Percentiles rank a stretch among this genome's conserved stretches.
Conservation (phyloP, 176 grass and related monocot genomes). For the Poa annua region DNA sequence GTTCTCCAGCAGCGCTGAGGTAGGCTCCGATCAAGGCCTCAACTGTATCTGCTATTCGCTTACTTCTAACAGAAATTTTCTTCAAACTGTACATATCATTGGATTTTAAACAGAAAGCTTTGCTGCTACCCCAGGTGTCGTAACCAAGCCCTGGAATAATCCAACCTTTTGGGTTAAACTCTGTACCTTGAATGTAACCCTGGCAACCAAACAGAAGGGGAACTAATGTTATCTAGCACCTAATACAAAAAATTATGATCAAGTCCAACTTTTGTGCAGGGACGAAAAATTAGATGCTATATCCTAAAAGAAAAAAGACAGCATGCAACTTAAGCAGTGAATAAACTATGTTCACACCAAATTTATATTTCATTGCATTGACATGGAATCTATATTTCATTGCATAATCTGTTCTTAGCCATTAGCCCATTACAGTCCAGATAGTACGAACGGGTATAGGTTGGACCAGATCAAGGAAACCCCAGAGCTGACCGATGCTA, state of each 20-base stretch:
- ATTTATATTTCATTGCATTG: constrained; percentile 17
- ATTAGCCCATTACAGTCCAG: background rate
- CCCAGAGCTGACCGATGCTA: background rate
- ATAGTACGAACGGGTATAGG: constrained; percentile 15
- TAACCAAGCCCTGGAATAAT: constrained; percentile 61
- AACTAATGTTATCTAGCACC: constrained; percentile 32
- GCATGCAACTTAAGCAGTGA: background rate
- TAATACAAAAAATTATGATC: constrained; percentile 11
- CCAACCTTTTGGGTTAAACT: constrained; percentile 61
- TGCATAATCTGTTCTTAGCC: constrained; percentile 2
- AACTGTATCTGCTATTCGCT: constrained; percentile 69
- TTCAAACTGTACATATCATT: constrained; percentile 47
- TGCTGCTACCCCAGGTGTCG: constrained; percentile 22
- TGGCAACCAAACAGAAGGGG: constrained; percentile 34
- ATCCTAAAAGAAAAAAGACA: background rate
- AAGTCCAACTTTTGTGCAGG: constrained; percentile 8
- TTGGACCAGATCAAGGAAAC: constrained; percentile 12
- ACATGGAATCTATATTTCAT: background rate
- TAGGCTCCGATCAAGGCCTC: constrained; percentile 73
- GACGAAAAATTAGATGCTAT: background rate
- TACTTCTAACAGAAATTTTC: constrained; percentile 62
- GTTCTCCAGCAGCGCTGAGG: constrained; percentile 62
- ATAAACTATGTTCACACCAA: background rate
- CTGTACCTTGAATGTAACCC: constrained; percentile 67
- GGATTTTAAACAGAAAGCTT: constrained; percentile 10